Base-by-base conservation (phyloP, 129 eudicot genomes). In the Erigeron canadensis region DNA sequence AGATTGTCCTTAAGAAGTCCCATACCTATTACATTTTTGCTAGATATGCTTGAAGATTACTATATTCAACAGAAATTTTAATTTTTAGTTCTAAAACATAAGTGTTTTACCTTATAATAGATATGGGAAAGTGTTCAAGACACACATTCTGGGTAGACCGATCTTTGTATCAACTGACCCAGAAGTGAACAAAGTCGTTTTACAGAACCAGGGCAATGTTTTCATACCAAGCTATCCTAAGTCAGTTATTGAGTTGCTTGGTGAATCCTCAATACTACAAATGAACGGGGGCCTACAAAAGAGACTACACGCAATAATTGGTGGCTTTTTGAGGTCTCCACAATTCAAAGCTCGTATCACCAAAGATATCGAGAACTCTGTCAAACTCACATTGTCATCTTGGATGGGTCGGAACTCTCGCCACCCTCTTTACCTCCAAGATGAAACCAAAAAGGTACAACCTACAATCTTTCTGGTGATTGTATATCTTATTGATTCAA, bases 141-240 rank as follows among this genome's bases (percentile, higher is more conserved):
- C 97, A 17, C 86, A 94, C 73, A 80, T 94, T 60, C 46, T 94
- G 75, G 99, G 99, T 45, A 86, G 86, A 50, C 86, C 96, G 1
- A 87, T 90, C 9, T 82, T 94, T 39, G 99, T 86, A 16, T 94
- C 99, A 18, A 94, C 99, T 1, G 97, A 94, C 65, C 87, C 97
- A 1, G 97, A 90, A 2, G 92, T 94, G 79, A 94, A 94, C 86
- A 94, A 82, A 62, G 74, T 79, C 28, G 80, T 94, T 9, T 77
- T 94, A 65, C 96, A 82, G 63, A 87, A 94, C 83, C 85, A 90
- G 40, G 97, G 97, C 17, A 84, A 82, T 42, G 83, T 79, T 23
- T 94, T 94, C 68, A 67, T 87, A 39, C 97, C 99, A 1, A 65
- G 86, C 58, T 94, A 94, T 61, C 99, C 99, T 6, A 94, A 90